phyloP scores from a whole-genome alignment of 2,329 filamentous ascomycete genomes.

The Epichloe hybrida region DNA sequence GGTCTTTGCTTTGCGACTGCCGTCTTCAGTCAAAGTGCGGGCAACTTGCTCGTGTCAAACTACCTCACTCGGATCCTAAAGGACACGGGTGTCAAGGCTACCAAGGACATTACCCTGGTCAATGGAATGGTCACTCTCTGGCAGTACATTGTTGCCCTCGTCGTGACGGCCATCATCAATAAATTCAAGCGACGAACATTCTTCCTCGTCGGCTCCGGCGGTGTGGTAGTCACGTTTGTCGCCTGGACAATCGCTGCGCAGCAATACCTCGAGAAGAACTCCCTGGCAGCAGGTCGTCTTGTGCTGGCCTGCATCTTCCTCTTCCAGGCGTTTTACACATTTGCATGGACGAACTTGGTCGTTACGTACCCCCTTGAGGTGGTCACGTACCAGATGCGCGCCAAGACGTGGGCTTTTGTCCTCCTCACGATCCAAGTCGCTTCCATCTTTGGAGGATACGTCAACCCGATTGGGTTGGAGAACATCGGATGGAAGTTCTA shows the following conservation, averaged over 20 bases:
- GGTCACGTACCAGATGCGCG: constrained; percentile 27
- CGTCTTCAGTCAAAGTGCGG: constrained; percentile 27
- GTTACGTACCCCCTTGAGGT: constrained; percentile 30
- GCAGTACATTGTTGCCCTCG: constrained; percentile 28
- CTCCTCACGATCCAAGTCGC: constrained; percentile 25
- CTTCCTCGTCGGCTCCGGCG: constrained; percentile 25
- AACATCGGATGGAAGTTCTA: constrained; percentile 28
- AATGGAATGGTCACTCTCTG: constrained; percentile 28
- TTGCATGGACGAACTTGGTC: constrained; percentile 29
- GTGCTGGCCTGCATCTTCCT: constrained; percentile 29
- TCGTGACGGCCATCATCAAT: constrained; percentile 23
- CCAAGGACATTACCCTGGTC: constrained; percentile 27
- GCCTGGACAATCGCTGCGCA: constrained; percentile 26
- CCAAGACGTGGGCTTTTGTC: constrained; percentile 27
- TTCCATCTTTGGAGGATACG: constrained; percentile 25
- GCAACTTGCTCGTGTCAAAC: constrained; percentile 28
- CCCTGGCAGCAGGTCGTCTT: constrained; percentile 18
- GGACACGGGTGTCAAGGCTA: constrained; percentile 22
- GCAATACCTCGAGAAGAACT: constrained; percentile 21
- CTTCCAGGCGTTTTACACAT: constrained; percentile 27
- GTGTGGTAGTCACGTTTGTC: constrained; percentile 25
- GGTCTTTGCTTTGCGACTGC: constrained; percentile 26
- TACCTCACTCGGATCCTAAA: constrained; percentile 26
- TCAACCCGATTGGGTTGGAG: constrained; percentile 25
- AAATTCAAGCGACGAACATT: constrained; percentile 24